Evolutionary conservation across 169 alveolate genomes (phyloP), one percentile per base, ranked within the genome.

Genomic region (Condylostoma magnum): DNA sequence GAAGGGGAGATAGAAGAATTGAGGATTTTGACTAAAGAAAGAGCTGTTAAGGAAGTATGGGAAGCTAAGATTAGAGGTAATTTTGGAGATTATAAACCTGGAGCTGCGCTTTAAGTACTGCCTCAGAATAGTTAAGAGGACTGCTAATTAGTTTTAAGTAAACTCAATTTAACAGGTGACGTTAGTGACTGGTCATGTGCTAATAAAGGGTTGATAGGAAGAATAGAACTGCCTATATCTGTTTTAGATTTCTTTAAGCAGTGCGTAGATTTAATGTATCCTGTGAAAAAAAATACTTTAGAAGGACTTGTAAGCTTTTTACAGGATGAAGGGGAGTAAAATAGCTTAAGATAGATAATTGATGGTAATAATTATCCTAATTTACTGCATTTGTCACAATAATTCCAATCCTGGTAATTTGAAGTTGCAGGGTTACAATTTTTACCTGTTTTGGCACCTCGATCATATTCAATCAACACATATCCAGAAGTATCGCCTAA

Each of bases 51-150:
- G 46, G 36, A 22, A 25, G 33, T 44, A n/a, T 27, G 38, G 38
- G 73, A 63, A 20, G 15, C 46, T 41, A 37, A 41, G 20, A 18
- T 63, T 25, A 63, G 58, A 15, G 46, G 30, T 41, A 57, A 63
- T 15, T 33, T 33, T 4, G 18, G 46, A 8, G 46, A 3, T 25
- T 63, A 63, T 28, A 25, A 25, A 3, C 58, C 73, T 2, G 73
- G 73, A 4, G 28, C 73, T 12, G 57, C 54, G 25, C n/a, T 63
- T 12, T 43, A 43, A 20, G 28, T 63, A 57, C 46, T 43, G 36
- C 73, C 73, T 2, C 58, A 63, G 31, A 63, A 63, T 28, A 20
- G 25, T 33, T n/a, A n/a, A n/a, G n/a, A n/a, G n/a, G n/a, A n/a
- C n/a, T n/a, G n/a, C n/a, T n/a, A n/a, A n/a, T n/a, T n/a, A n/a